Evolutionary conservation across 257 asterid species (phyloP).

Genomic region (Solanum phureja): DNA sequence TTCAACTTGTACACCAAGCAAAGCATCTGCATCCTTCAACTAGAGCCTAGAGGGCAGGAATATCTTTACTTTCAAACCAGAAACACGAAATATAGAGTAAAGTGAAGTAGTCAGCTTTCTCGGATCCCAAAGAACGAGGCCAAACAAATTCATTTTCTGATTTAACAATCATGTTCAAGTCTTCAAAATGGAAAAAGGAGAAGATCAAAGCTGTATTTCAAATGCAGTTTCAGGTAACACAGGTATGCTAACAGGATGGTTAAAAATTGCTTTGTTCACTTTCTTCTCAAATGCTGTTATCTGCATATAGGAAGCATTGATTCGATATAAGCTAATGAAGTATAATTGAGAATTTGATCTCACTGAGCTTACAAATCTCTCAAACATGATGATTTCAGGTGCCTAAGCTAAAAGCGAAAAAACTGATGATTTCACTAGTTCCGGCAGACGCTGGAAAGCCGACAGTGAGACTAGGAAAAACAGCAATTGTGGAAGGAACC

Average conservation of each 20-base stretch:
- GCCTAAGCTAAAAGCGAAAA: constrained; percentile 74
- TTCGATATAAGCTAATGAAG: background rate
- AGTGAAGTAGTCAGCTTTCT: background rate
- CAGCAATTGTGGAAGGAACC: constrained; percentile 60
- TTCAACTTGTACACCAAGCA: constrained; percentile 3
- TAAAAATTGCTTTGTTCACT: background rate
- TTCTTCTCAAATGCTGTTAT: background rate
- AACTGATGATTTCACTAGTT: constrained; percentile 67
- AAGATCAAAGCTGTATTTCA: constrained; percentile 73
- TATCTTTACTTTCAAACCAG: background rate
- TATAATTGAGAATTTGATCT: background rate
- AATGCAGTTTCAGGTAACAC: constrained; percentile 85
- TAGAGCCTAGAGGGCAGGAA: background rate
- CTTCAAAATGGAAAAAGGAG: constrained; percentile 49
- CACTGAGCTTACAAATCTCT: constrained; percentile 3
- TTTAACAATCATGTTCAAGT: constrained; percentile 59
- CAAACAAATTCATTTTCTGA: background rate
- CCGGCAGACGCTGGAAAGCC: constrained; percentile 93
- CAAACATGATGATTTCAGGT: constrained; percentile 38
- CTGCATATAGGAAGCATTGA: background rate
- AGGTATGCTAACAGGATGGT: constrained; percentile 30
- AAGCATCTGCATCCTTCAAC: constrained; percentile 8
- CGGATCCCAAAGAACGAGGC: background rate
- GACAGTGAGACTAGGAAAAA: constrained; percentile 60
- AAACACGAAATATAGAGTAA: background rate